A percentile compares a stretch with the other conserved stretches of the same genome.
phyloP scores from a whole-genome alignment of 1,139 yeast species.

The Geotrichum reessii region DNA sequence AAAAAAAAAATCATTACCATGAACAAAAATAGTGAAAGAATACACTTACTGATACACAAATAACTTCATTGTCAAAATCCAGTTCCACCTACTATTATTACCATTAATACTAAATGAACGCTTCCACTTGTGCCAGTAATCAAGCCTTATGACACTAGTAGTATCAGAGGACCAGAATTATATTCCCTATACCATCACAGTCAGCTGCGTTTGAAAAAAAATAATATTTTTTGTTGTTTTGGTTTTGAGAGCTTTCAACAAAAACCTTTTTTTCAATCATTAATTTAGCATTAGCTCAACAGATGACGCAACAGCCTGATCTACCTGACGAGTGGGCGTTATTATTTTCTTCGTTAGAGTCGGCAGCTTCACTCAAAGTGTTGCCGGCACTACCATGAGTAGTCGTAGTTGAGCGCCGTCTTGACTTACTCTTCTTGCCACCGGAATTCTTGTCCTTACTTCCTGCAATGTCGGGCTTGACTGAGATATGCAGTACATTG shows the following conservation, averaged over 20 bases:
- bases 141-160: background rate
- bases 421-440: background rate
- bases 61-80: background rate
- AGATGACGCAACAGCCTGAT: conserved; percentile 5
- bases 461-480: conserved; percentile 27
- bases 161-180: background rate
- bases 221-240: too few species aligned
- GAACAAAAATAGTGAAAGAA: background rate
- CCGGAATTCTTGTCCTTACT: conserved; percentile 1
- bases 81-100: background rate
- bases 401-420: background rate
- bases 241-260: background rate
- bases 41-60: background rate
- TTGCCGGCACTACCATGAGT: background rate
- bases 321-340: background rate
- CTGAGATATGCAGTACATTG: conserved; percentile 31
- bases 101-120: too few species aligned
- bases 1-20: background rate
- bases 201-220: background rate
- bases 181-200: background rate
- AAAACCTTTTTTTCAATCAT: too few species aligned
- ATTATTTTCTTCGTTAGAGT: background rate
- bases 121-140: background rate
- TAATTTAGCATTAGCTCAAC: background rate
- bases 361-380: background rate